Evolutionary conservation across 257 asterid genomes (phyloP).

Genomic region (Nicotiana noctiflora): DNA sequence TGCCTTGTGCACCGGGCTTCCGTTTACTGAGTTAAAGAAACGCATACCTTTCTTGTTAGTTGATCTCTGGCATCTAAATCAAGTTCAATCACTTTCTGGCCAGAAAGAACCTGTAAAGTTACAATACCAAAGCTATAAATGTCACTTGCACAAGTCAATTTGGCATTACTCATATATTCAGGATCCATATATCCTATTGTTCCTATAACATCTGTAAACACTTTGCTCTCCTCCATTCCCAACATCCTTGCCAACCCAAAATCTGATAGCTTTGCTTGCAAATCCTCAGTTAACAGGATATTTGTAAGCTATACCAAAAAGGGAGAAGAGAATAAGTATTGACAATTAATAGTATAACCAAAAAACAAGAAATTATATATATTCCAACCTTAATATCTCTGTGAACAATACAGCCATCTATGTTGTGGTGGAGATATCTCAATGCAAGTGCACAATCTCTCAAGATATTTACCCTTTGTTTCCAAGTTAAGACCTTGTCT

Average conservation of each 20-base stretch:
- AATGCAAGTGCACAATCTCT: constrained; percentile 73
- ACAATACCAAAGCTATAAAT: constrained; percentile 81
- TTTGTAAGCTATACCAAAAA: constrained; percentile 47
- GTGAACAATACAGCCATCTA: constrained; percentile 74
- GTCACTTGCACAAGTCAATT: constrained; percentile 76
- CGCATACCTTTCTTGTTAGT: constrained; percentile 62
- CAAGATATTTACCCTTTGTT: constrained; percentile 55
- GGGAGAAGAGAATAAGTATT: background rate
- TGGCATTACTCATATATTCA: constrained; percentile 86
- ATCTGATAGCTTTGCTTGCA: constrained; percentile 76
- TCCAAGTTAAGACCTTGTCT: constrained; percentile 55
- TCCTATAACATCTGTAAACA: constrained; percentile 71
- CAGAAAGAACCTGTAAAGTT: constrained; percentile 66
- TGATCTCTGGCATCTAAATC: constrained; percentile 76
- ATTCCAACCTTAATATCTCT: constrained; percentile 68
- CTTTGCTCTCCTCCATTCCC: constrained; percentile 77
- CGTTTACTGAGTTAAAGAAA: too few species aligned
- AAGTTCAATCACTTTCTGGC: constrained; percentile 65
- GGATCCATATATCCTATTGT: constrained; percentile 90
- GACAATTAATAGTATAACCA: background rate
- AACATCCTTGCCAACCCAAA: constrained; percentile 68
- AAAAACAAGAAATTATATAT: background rate
- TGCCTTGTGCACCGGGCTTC: too few species aligned
- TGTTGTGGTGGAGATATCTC: constrained; percentile 55
- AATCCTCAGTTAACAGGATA: constrained; percentile 56